Conservation (phyloP, 2,329 filamentous ascomycete genomes). For the Verticillium tricorpus region DNA sequence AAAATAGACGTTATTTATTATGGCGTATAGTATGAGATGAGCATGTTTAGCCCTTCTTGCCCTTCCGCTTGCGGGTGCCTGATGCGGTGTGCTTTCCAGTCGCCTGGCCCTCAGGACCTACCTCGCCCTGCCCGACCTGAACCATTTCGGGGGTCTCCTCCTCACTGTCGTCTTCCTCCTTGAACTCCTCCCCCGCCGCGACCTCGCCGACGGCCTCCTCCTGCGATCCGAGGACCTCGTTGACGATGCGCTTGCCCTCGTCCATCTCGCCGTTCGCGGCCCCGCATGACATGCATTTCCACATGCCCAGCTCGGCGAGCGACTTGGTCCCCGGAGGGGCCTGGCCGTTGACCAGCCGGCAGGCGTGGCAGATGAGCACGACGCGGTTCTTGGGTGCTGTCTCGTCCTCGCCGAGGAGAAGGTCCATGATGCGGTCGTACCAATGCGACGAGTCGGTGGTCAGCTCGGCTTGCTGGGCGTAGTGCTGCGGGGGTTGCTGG, state of each 20-base stretch:
- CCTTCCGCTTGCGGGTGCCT: constrained; percentile 12
- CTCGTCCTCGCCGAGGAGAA: constrained; percentile 92
- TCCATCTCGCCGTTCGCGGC: constrained; percentile 77
- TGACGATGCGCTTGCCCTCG: constrained; percentile 68
- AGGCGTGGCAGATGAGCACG: constrained; percentile 76
- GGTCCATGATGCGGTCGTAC: constrained; percentile 93
- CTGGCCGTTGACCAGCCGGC: constrained; percentile 89
- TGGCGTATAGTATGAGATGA: no score
- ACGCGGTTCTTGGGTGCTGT: constrained; percentile 87
- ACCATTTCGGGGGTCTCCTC: constrained; percentile 1
- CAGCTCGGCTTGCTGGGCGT: constrained; percentile 1
- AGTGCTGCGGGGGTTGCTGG: constrained; percentile 18
- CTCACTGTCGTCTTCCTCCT: constrained; percentile 7
- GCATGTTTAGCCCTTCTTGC: constrained; percentile 3
- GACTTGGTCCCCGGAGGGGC: constrained; percentile 80
- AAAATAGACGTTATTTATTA: not conserved
- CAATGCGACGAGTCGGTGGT: constrained; percentile 48
- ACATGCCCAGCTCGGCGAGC: constrained; percentile 75
- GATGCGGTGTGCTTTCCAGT: constrained; percentile 10
- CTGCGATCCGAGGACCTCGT: constrained; percentile 48
- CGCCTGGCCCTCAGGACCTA: constrained; percentile 2
- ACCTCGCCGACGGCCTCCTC: constrained; percentile 12
- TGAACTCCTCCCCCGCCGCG: constrained; percentile 10
- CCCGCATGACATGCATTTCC: constrained; percentile 86
- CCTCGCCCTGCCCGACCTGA: constrained; percentile 2